Evolutionary conservation across 306 rosid genomes (phyloP), one percentile per base, ranked within the genome.

Genomic region (Styphnolobium japonicum): DNA sequence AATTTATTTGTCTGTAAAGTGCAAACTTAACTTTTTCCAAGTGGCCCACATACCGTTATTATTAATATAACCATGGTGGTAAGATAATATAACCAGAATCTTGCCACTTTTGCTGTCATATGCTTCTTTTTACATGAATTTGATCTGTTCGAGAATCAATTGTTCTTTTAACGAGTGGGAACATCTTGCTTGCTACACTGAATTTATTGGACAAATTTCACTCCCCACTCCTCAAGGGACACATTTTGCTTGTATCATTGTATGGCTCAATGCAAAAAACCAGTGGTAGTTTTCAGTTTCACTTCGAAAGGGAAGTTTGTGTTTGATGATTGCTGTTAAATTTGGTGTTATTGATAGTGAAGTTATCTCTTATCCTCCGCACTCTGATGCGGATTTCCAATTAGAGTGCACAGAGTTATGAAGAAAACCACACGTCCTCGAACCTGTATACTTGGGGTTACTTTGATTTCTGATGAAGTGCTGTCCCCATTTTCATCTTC

Each of bases 161-260:
- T n/a, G n/a, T 33, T 19, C 45, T 64, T 67, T 69, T 31, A 45
- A 68, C 82, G 65, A 85, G 89, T 87, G 97, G 90, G 60, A 80
- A 76, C 23, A 67, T 67, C 70, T 63, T 84, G 71, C 52, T 79
- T 29, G 81, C 87, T 88, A 75, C 84, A 43, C n/a, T 46, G 12
- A 19, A 56, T 79, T 49, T 22, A 81, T 71, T 81, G 86, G 83
- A 71, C n/a, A 64, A 76, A 75, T 63, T 80, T 85, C 87, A 81
- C 80, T 57, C 83, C 86, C 91, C 92, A 91, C 90, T 80, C 63
- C 15, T 75, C 80, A 75, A 14, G 72, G 79, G 77, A 46, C 78
- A 43, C 51, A 74, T 66, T 40, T 83, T 53, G 57, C 49, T 29
- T 40, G 74, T n/a, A n/a, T n/a, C n/a, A n/a, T n/a, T n/a, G n/a